Base-by-base conservation (phyloP, 805 yeast species). In the Yarrowia sp. region DNA sequence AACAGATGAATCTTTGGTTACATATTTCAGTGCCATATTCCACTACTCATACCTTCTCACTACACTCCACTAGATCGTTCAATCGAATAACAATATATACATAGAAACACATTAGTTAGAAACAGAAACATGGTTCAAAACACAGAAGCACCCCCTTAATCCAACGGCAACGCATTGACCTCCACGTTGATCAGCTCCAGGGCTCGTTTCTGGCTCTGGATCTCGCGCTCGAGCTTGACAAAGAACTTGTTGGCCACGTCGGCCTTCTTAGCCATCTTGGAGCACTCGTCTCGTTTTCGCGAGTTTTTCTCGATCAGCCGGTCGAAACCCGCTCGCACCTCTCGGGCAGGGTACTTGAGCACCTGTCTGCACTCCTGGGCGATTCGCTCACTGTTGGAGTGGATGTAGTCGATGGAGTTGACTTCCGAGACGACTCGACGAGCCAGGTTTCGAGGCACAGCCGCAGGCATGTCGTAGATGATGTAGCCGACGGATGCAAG, bases 281-380 rank as follows among this genome's bases (percentile, higher is more conserved):
- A 82, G 50, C 87, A 78, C 70, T 84, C 85, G 66, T 85, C 85
- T 75, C 89, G 87, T 75, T 86, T 85, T 3, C 82, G 77, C 15
- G 84, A 82, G 70, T 87, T 84, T 72, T 84, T 83, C 71, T 90
- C 95, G 48, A 91, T 82, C 58, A 85, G 78, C 0, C 87, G 80
- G 73, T 90, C 93, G 78, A 90, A 85, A 56, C 86, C 85, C 53
- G 85, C 84, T 72, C 89, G 85, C 5, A 95, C 91, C 74, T 92
- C 97, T 72, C 92, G 87, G 0, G 91, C 84, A 7, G 98, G 98
- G 74, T 83, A 88, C 74, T 85, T 86, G 73, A 95, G 81, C 1
- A 95, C 97, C 73, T 87, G 87, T 38, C 95, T 83, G 69, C 92
- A 90, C 75, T 94, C 98, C 72, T 85, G 87, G 0, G 97, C 83